Conservation (phyloP, 306 rosid genomes). For the Corylus americana region DNA sequence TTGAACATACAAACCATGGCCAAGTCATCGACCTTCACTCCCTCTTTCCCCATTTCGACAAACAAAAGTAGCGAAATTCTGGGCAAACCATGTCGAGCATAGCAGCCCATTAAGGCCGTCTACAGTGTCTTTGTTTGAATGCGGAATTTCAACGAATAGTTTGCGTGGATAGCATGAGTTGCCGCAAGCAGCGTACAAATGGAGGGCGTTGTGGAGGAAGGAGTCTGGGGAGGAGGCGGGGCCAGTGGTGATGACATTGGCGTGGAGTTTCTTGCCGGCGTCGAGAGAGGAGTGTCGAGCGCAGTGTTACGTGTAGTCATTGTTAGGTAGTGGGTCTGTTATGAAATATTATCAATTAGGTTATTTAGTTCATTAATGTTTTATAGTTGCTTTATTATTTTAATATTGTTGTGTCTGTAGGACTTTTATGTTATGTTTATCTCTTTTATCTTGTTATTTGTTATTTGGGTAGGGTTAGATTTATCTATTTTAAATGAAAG, state of each 20-base stretch:
- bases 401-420: no score
- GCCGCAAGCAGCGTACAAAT: slow-evolving; percentile 34
- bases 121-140: slow-evolving; percentile 55
- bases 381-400: no score
- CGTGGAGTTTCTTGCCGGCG: slow-evolving; percentile 65
- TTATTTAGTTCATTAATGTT: no score
- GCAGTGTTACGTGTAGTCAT: slow-evolving; percentile 11
- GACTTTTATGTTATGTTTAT: no score
- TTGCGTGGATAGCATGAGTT: slow-evolving; percentile 25
- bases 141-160: slow-evolving; percentile 64
- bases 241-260: slow-evolving; percentile 48
- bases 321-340: no score
- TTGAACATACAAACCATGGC: slow-evolving; percentile 46
- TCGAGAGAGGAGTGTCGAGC: slow-evolving; percentile 49
- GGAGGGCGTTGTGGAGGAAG: slow-evolving; percentile 64
- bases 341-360: no score
- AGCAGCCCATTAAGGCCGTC: slow-evolving; percentile 61
- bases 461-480: no score
- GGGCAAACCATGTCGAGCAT: slow-evolving; percentile 34
- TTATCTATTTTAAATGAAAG: no score
- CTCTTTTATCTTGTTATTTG: no score
- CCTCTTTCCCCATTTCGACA: slow-evolving; percentile 44
- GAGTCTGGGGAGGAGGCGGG: slow-evolving; percentile 37
- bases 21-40: slow-evolving; percentile 44
- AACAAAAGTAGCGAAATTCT: slow-evolving; percentile 42